A percentile compares a stretch with the other conserved stretches of the same genome.
These are phyloP conservation scores for Cyberlindnera veronae DNA, from an alignment of 805 yeast species.

Conservation along the genomic window DNA sequence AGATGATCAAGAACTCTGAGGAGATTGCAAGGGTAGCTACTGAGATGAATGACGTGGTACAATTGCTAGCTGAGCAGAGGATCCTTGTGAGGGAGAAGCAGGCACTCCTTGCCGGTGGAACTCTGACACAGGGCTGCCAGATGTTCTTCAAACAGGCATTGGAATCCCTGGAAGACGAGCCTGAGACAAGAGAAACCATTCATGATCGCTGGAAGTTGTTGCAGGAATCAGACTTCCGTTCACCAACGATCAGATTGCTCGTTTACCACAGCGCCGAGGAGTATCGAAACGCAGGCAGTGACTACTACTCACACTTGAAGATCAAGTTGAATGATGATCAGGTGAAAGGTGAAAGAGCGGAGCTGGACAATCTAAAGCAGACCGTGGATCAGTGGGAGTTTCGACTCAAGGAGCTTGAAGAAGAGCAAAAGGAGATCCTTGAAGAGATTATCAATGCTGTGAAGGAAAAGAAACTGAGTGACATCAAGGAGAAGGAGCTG, in stretches of 20 bases:
- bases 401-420: too few relatives aligned
- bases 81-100: too few relatives aligned
- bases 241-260: constrained; percentile 1
- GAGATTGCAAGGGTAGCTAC: too few relatives aligned
- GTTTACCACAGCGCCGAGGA: constrained; percentile 1
- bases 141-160: neutral
- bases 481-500: neutral
- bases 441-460: neutral
- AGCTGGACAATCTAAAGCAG: neutral
- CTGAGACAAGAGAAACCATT: neutral
- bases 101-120: too few relatives aligned
- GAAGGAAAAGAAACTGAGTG: neutral
- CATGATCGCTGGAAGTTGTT: neutral
- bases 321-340: too few relatives aligned
- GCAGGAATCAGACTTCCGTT: neutral
- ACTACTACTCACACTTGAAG: too few relatives aligned
- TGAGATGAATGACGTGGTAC: too few relatives aligned
- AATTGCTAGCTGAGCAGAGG: too few relatives aligned
- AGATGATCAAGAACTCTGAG: too few relatives aligned
- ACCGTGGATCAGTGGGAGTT: neutral
- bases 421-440: neutral
- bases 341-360: too few relatives aligned
- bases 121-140: too few relatives aligned
- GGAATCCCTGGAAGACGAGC: neutral
- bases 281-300: neutral